Evolutionary conservation across 2,329 filamentous ascomycete species (phyloP).

Genomic region (Plenodomus tracheiphilus): DNA sequence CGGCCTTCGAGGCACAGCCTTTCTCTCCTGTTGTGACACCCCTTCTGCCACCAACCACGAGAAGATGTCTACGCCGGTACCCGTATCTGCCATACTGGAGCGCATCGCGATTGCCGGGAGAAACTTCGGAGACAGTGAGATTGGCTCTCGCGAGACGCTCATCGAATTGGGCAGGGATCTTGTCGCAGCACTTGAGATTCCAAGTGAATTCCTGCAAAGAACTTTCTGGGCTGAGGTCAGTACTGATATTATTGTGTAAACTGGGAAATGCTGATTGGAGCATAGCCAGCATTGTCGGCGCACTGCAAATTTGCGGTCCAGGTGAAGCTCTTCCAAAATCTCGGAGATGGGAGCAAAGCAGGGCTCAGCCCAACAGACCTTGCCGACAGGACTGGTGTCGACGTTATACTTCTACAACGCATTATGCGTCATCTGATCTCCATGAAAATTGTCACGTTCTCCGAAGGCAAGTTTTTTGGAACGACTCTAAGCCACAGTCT

Average conservation of each 20-base stretch:
- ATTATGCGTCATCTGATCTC: constrained; percentile 45
- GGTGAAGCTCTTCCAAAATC: constrained; percentile 41
- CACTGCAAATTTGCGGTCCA: constrained; percentile 44
- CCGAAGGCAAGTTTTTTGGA: constrained; percentile 27
- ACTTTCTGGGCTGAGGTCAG: constrained; percentile 49
- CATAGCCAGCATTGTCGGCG: constrained; percentile 42
- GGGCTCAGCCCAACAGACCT: constrained; percentile 31
- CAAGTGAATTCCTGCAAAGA: constrained; percentile 43
- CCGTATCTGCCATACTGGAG: too few relatives aligned
- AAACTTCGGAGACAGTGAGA: too few relatives aligned
- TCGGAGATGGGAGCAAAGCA: constrained; percentile 27
- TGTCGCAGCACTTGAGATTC: constrained; percentile 43
- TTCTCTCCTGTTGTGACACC: too few relatives aligned
- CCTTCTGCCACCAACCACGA: too few relatives aligned
- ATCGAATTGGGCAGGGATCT: constrained; percentile 43
- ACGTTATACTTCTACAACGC: constrained; percentile 33
- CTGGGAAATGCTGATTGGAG: constrained; percentile 1
- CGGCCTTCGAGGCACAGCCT: too few relatives aligned
- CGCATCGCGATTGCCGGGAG: too few relatives aligned
- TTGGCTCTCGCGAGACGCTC: constrained; percentile 44
- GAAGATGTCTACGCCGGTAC: too few relatives aligned
- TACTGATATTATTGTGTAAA: too few relatives aligned
- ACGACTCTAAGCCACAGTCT: constrained; percentile 40
- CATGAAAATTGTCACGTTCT: constrained; percentile 42
- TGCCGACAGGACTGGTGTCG: constrained; percentile 34